Base-by-base conservation (phyloP, 768 basidiomycete genomes). In the Suillus bovinus region DNA sequence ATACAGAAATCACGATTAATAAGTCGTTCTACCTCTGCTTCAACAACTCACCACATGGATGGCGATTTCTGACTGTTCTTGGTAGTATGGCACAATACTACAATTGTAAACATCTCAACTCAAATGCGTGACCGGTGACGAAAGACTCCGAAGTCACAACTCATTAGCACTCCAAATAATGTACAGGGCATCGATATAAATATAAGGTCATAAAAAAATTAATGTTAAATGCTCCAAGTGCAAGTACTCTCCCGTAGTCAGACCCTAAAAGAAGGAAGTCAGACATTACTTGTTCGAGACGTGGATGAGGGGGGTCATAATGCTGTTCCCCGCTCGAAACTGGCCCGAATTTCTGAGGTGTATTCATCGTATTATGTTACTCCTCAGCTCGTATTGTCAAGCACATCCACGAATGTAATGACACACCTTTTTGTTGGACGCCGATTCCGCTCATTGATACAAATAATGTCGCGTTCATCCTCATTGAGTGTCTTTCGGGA, bases 361-460 rank as follows among this genome's bases (percentile, higher is more conserved):
- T 98, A 97, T 71, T 96, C 94, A 84, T 96, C 93, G 81, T 94
- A 96, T 76, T 94, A 96, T 94, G 67, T 33, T n/a, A 14, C 10
- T 57, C 63, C 61, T 5, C 49, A 41, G 58, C 53, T 58, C 22
- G 49, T 41, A 64, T 24, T 62, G 17, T 29, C 24, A 39, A 39
- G 6, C 20, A n/a, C 17, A 14, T 61, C 57, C 9, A 58, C 44
- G 41, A 42, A 34, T 38, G 11, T 31, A 36, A 13, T 44, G 29
- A 66, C 74, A 17, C 29, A 88, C 92, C 89, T 96, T 97, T 79
- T 94, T 95, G 85, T 98, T 97, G 84, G 97, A 99, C 56, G 97
- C 94, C 94, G 86, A 76, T 98, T 96, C 76, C 91, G 89, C 76
- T 99, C 94, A 81, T 99, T 99, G 85, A 99, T 99, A 73, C 99